Conservation (phyloP, 73 alveolate genomes). For the Durusdinium trenchii region DNA sequence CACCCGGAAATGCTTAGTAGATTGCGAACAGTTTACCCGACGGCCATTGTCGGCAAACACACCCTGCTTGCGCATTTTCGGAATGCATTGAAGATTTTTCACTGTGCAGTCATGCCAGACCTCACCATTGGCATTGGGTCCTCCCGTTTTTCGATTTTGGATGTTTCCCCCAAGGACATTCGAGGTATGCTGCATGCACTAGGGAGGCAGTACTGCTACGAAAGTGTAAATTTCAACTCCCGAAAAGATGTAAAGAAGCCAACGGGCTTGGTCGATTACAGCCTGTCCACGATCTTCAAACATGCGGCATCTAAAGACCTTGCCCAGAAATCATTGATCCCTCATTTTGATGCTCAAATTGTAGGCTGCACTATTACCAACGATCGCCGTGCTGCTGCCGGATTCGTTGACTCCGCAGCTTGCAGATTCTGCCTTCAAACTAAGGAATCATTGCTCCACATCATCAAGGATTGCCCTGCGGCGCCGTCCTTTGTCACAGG, state of each 20-base stretch:
- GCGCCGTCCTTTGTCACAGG: no score
- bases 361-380: neutral
- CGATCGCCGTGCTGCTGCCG: neutral
- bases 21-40: no score
- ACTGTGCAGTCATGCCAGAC: neutral
- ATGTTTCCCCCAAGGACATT: neutral
- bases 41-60: neutral
- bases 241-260: neutral
- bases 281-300: no score
- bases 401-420: neutral
- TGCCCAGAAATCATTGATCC: neutral
- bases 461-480: no score
- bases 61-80: neutral
- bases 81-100: neutral
- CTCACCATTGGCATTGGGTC: no score
- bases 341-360: neutral
- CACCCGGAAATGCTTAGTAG: neutral
- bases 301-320: no score
- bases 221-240: neutral
- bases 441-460: neutral
- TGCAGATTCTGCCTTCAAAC: neutral
- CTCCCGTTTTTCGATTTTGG: neutral
- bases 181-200: neutral
- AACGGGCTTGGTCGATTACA: neutral
- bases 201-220: neutral